Evolutionary conservation across 2,329 filamentous ascomycete genomes (phyloP).

Genomic region (Epichloe sp.): DNA sequence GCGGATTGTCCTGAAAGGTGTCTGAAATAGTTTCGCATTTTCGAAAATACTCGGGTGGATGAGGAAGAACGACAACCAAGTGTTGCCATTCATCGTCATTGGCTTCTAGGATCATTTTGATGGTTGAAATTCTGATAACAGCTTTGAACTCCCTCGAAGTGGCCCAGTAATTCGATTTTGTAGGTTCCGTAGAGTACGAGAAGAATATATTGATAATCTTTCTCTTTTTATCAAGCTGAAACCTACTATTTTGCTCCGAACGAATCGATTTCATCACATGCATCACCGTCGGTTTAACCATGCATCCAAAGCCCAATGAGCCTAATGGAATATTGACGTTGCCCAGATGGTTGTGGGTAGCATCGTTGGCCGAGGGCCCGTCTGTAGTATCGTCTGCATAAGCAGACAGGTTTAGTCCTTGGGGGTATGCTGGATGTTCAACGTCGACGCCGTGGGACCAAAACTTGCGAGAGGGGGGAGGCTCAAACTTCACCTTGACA

Average conservation of each 20-base stretch:
- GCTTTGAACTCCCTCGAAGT: slow-evolving; percentile 24
- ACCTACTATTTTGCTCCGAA: slow-evolving; percentile 9
- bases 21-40: slow-evolving; percentile 18
- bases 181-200: slow-evolving; percentile 8
- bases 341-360: background rate
- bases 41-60: slow-evolving; percentile 35
- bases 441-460: slow-evolving; percentile 29
- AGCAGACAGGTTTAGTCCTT: slow-evolving; percentile 11
- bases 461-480: slow-evolving; percentile 37
- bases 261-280: slow-evolving; percentile 38
- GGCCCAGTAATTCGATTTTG: slow-evolving; percentile 5
- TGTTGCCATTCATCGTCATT: slow-evolving; percentile 17
- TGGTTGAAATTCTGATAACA: slow-evolving; percentile 29
- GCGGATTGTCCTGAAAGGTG: slow-evolving; percentile 20
- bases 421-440: slow-evolving; percentile 11
- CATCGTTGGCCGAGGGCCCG: background rate
- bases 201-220: slow-evolving; percentile 21
- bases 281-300: slow-evolving; percentile 40
- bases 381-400: background rate
- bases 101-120: slow-evolving; percentile 29
- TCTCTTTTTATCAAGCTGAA: slow-evolving; percentile 19
- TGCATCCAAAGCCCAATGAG: slow-evolving; percentile 49
- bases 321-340: slow-evolving; percentile 28
- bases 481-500: slow-evolving; percentile 43
- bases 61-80: slow-evolving; percentile 34